Conservation (phyloP, 106 monocot genomes). For the Posidonia australis region DNA sequence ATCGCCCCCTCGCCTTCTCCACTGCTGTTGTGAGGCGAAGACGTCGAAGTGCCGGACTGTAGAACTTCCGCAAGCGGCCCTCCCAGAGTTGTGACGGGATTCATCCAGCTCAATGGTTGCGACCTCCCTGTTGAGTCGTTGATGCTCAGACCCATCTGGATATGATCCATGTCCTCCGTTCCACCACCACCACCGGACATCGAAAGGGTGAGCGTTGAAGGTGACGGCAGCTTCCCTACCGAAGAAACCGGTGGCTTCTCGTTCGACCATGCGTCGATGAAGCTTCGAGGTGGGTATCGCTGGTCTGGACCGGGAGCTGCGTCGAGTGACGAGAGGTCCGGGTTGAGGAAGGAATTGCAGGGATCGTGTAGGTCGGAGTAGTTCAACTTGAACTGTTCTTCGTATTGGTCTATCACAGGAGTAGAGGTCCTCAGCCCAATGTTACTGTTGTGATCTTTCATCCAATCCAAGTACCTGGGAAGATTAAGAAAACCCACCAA, state of each 20-base stretch:
- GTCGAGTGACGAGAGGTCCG: constrained; percentile 11
- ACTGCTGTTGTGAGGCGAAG: neutral
- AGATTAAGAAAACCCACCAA: neutral
- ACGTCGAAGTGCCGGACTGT: constrained; percentile 13
- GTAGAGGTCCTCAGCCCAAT: too few species aligned
- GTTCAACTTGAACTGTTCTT: constrained; percentile 15
- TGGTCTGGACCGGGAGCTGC: neutral
- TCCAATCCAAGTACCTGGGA: constrained; percentile 23
- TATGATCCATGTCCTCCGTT: neutral
- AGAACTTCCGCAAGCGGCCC: constrained; percentile 46
- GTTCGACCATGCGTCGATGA: constrained; percentile 40
- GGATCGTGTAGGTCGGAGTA: constrained; percentile 16
- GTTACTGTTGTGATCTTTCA: constrained; percentile 6
- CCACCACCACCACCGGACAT: constrained; percentile 6
- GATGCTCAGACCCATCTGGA: constrained; percentile 23
- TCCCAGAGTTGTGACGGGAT: neutral
- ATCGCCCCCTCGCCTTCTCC: neutral
- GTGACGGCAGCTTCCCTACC: neutral
- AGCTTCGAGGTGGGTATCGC: constrained; percentile 12
- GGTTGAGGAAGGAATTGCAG: constrained; percentile 14
- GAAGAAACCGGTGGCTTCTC: neutral
- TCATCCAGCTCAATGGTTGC: constrained; percentile 19
- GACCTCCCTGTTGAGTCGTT: constrained; percentile 7
- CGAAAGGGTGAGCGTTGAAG: constrained; percentile 29
- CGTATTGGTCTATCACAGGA: too few species aligned